phyloP scores from a whole-genome alignment of 129 eudicot genomes.

The Kitagawia praeruptora region DNA sequence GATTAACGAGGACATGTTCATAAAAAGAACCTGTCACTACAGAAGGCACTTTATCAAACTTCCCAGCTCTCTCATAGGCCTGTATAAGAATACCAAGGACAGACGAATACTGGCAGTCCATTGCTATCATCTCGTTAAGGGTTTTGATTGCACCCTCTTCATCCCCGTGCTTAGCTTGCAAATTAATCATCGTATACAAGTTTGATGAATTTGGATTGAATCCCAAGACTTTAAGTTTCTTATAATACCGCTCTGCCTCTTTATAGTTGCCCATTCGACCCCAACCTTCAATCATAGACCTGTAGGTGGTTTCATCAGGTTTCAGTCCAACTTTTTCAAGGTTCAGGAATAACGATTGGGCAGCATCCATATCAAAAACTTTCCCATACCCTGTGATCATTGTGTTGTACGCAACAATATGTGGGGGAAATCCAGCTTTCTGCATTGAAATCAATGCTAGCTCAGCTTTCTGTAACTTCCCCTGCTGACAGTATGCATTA shows the following conservation, averaged over 20 bases:
- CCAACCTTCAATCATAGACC: constrained; percentile 97
- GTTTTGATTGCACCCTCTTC: constrained; percentile 51
- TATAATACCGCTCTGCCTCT: constrained; percentile 55
- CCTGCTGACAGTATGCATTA: constrained; percentile 84
- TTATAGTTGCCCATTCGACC: constrained; percentile 54
- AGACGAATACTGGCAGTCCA: constrained; percentile 75
- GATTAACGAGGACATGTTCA: constrained; percentile 54
- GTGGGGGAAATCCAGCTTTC: constrained; percentile 61
- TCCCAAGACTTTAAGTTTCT: constrained; percentile 39
- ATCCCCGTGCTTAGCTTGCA: constrained; percentile 67
- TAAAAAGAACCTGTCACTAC: constrained; percentile 51
- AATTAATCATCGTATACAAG: constrained; percentile 67
- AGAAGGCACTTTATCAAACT: constrained; percentile 43
- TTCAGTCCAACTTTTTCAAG: constrained; percentile 43
- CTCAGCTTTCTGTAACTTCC: constrained; percentile 68
- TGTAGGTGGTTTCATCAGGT: constrained; percentile 84
- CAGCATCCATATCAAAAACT: constrained; percentile 64
- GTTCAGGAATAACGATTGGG: constrained; percentile 37
- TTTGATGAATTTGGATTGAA: constrained; percentile 71
- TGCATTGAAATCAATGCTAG: constrained; percentile 43
- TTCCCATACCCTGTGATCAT: constrained; percentile 86
- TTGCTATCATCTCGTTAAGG: constrained; percentile 51
- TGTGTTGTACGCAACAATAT: constrained; percentile 78
- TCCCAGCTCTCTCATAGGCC: constrained; percentile 65
- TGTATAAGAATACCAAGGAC: constrained; percentile 65